Conservation (phyloP, 1,284 basidiomycete species). For the Ceratobasidium sp. region DNA sequence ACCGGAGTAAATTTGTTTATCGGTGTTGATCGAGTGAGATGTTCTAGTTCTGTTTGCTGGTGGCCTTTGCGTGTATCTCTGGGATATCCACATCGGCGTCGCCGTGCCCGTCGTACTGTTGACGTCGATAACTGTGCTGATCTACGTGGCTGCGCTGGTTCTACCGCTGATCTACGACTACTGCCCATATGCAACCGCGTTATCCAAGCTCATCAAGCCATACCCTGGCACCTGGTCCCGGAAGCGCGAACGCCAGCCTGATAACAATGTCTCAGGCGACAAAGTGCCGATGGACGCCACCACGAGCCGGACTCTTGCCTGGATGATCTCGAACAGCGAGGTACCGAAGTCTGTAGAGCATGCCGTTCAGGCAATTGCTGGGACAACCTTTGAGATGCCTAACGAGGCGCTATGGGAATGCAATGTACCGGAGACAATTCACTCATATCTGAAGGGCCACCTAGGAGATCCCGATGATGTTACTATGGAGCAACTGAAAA, state of each 20-base stretch:
- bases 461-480: too few species aligned
- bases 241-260: too few species aligned
- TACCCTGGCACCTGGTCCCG: not conserved
- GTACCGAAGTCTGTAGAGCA: not conserved
- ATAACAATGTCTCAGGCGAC: not conserved
- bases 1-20: too few species aligned
- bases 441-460: too few species aligned
- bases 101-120: not conserved
- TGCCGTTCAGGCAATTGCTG: not conserved
- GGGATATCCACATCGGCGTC: not conserved
- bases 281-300: conserved; percentile 9
- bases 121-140: not conserved
- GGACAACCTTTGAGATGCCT: not conserved
- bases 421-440: too few species aligned
- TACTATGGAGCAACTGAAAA: too few species aligned
- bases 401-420: not conserved
- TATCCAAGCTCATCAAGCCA: not conserved
- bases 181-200: not conserved
- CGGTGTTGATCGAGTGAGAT: too few species aligned
- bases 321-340: conserved; percentile 5
- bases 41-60: not conserved
- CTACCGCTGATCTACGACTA: not conserved
- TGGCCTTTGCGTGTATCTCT: not conserved
- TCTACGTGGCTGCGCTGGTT: not conserved
- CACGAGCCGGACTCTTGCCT: conserved; percentile 11